phyloP scores from a whole-genome alignment of 2,329 filamentous ascomycete genomes.

The Alternaria brassicicola region DNA sequence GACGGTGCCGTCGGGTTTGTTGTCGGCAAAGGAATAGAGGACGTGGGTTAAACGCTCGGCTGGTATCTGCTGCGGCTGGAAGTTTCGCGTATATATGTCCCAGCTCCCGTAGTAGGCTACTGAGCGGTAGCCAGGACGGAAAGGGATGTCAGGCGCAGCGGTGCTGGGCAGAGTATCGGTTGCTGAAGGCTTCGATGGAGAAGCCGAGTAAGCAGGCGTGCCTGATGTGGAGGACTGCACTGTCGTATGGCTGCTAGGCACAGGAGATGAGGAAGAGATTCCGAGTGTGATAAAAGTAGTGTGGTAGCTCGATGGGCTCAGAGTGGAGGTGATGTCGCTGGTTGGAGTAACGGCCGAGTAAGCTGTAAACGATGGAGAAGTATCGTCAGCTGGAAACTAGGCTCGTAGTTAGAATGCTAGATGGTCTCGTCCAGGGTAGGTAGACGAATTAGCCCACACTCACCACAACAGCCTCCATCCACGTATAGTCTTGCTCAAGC shows the following conservation, averaged over 20 bases:
- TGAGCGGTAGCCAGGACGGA: conserved; percentile 20
- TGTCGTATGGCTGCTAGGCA: not conserved
- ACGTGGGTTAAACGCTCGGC: conserved; percentile 84
- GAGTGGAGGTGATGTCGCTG: not conserved
- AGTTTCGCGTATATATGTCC: conserved; percentile 85
- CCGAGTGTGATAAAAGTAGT: not conserved
- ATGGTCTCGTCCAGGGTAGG: not conserved
- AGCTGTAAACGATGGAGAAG: not conserved
- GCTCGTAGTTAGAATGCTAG: not conserved
- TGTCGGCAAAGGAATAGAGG: conserved; percentile 89
- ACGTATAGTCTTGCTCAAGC: not conserved
- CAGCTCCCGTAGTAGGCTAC: conserved; percentile 78
- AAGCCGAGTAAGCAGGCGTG: not conserved
- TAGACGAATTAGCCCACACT: not conserved
- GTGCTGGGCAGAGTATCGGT: not conserved
- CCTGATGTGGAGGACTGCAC: not conserved
- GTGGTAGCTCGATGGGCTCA: not conserved
- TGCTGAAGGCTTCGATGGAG: not conserved
- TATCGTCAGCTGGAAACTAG: not conserved
- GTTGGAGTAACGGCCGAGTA: not conserved
- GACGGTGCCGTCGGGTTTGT: conserved; percentile 78
- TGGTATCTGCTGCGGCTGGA: conserved; percentile 83
- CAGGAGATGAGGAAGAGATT: not conserved
- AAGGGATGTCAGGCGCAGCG: not conserved
- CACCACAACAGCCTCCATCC: not conserved